Percentiles rank a stretch among this genome's conserved stretches.
These are phyloP conservation scores for Carex parvula DNA, from an alignment of 176 grass and related monocot genomes.

Conservation along the genomic window DNA sequence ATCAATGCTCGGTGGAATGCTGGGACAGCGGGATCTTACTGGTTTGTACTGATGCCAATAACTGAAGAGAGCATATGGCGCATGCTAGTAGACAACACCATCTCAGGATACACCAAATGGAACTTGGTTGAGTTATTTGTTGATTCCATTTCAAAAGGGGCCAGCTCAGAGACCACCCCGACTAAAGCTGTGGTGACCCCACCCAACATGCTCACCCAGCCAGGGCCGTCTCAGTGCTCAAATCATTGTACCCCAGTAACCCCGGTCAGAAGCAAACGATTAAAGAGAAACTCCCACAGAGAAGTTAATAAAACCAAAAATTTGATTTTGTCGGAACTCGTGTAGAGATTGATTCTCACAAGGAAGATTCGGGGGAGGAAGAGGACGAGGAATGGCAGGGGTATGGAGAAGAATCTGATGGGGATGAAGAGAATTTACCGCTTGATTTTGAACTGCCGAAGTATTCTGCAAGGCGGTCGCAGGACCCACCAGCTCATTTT, in stretches of 20 bases:
- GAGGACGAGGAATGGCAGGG: not conserved
- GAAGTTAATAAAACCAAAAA: not conserved
- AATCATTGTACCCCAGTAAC: not conserved
- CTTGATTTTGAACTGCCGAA: conserved; percentile 15
- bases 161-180: not conserved
- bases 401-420: not conserved
- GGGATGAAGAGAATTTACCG: not conserved
- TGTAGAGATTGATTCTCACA: not conserved
- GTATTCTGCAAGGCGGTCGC: conserved; percentile 17
- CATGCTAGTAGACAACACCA: conserved; percentile 10
- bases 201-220: not conserved
- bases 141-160: not conserved
- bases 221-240: not conserved
- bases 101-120: conserved; percentile 18
- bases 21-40: conserved; percentile 1
- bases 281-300: not conserved
- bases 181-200: not conserved
- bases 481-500: conserved; percentile 14
- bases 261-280: not conserved
- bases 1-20: conserved; percentile 14
- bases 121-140: conserved; percentile 20
- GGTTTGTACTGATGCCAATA: conserved; percentile 13
- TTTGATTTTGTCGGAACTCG: not conserved
- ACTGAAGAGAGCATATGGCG: conserved; percentile 4
- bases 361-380: conserved; percentile 8